These are phyloP conservation scores for Beta corolliflora DNA, from an alignment of 179 eudicot genomes.

Conservation along the genomic window DNA sequence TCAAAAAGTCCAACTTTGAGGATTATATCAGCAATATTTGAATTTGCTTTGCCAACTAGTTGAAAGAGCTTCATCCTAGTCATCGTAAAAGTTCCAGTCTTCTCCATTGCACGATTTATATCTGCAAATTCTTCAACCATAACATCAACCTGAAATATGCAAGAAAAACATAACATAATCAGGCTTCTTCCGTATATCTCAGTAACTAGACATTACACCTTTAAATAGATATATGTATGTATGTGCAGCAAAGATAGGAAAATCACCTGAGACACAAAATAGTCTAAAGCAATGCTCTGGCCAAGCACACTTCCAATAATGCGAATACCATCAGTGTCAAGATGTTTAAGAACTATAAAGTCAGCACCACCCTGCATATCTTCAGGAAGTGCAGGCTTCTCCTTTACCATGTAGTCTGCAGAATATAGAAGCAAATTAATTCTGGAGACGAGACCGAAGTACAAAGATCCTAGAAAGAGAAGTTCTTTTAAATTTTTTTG, in stretches of 20 bases:
- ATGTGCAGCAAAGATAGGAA: not conserved
- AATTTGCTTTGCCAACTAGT: conserved; percentile 94
- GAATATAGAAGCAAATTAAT: conserved; percentile 20
- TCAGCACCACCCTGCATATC: conserved; percentile 94
- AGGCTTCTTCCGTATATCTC: not conserved
- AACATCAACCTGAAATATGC: conserved; percentile 65
- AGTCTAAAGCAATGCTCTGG: conserved; percentile 91
- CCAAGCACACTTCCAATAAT: conserved; percentile 95
- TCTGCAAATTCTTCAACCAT: conserved; percentile 86
- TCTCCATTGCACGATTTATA: conserved; percentile 91
- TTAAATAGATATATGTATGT: too few relatives aligned
- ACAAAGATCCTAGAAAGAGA: not conserved
- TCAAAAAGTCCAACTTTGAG: conserved; percentile 94
- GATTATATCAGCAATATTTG: conserved; percentile 88
- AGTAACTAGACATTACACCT: not conserved
- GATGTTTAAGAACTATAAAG: conserved; percentile 68
- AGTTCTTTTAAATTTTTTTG: too few relatives aligned
- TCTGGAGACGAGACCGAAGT: not conserved
- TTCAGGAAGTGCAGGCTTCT: conserved; percentile 66
- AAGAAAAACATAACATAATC: conserved; percentile 5
- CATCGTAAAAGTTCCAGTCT: conserved; percentile 86
- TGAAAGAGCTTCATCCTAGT: conserved; percentile 80
- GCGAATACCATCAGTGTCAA: conserved; percentile 86
- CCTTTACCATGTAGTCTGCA: conserved; percentile 82
- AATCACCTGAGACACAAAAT: conserved; percentile 87